A percentile compares a stretch with the other conserved stretches of the same genome.
These are phyloP conservation scores for Penicillium coprophilum DNA, from an alignment of 495 filamentous ascomycete species.

Conservation along the genomic window DNA sequence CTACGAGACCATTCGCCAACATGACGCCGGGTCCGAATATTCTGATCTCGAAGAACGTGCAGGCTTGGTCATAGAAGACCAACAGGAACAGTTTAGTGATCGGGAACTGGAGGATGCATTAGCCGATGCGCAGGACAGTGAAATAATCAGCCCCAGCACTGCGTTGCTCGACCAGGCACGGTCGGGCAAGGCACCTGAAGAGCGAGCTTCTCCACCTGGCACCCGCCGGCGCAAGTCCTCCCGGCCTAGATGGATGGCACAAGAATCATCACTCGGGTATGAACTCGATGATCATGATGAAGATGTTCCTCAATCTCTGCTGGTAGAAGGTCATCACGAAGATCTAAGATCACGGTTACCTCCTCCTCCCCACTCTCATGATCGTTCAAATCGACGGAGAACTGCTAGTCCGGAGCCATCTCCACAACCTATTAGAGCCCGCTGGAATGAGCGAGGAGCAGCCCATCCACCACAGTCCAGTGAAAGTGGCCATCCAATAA, in stretches of 20 bases:
- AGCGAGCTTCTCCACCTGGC: conserved; percentile 18
- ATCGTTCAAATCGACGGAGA: conserved; percentile 27
- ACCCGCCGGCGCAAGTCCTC: conserved; percentile 33
- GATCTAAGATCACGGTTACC: conserved; percentile 37
- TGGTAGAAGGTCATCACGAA: conserved; percentile 65
- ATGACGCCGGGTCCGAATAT: conserved; percentile 57
- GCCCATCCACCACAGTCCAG: conserved; percentile 55
- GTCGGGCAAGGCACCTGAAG: conserved; percentile 15
- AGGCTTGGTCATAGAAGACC: conserved; percentile 65
- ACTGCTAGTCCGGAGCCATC: conserved; percentile 45
- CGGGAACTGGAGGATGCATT: conserved; percentile 69
- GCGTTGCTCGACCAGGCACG: conserved; percentile 31
- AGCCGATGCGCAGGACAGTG: conserved; percentile 61
- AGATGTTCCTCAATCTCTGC: conserved; percentile 84
- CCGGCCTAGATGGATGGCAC: conserved; percentile 37
- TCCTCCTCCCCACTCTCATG: conserved; percentile 36
- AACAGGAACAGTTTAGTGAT: conserved; percentile 64
- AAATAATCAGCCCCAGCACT: conserved; percentile 57
- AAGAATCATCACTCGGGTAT: conserved; percentile 27
- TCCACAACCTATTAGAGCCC: conserved; percentile 52
- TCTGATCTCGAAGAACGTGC: conserved; percentile 67
- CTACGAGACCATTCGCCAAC: conserved; percentile 66
- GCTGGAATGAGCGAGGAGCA: conserved; percentile 66
- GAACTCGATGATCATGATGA: conserved; percentile 79
- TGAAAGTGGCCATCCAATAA: conserved; percentile 23